phyloP scores from a whole-genome alignment of 805 yeast genomes.

The Candida piceae region DNA sequence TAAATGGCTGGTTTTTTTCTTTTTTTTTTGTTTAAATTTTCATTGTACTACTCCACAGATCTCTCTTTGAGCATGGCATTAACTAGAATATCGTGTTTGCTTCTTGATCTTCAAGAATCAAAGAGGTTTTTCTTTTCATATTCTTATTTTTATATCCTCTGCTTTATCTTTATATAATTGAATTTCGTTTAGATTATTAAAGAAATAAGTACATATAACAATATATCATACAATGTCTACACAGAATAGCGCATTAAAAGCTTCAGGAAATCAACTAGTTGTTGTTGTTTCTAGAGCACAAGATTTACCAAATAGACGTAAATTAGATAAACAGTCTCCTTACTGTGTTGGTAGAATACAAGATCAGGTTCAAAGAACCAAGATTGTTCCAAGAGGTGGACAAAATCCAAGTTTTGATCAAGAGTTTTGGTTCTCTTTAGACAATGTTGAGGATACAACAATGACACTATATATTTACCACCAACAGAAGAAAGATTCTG shows the following conservation, averaged over 20 bases:
- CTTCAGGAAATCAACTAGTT: conserved; percentile 46
- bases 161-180: too few relatives aligned
- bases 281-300: conserved; percentile 76
- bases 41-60: not conserved
- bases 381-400: conserved; percentile 79
- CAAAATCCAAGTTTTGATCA: conserved; percentile 89
- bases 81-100: too few relatives aligned
- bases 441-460: conserved; percentile 56
- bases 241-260: not conserved
- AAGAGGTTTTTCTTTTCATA: too few relatives aligned
- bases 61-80: too few relatives aligned
- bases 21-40: not conserved
- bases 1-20: conserved; percentile 4
- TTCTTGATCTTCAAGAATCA: too few relatives aligned
- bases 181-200: too few relatives aligned
- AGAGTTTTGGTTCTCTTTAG: conserved; percentile 62
- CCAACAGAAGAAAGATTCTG: conserved; percentile 81
- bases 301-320: conserved; percentile 80
- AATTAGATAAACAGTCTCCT: conserved; percentile 90
- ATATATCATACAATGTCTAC: too few relatives aligned
- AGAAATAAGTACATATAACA: too few relatives aligned
- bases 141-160: too few relatives aligned
- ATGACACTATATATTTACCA: conserved; percentile 75
- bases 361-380: conserved; percentile 75
- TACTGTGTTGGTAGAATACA: conserved; percentile 80